Evolutionary conservation across 768 basidiomycete species (phyloP), one percentile per base, ranked within the genome.

Genomic region (Holtermannia corniformis): DNA sequence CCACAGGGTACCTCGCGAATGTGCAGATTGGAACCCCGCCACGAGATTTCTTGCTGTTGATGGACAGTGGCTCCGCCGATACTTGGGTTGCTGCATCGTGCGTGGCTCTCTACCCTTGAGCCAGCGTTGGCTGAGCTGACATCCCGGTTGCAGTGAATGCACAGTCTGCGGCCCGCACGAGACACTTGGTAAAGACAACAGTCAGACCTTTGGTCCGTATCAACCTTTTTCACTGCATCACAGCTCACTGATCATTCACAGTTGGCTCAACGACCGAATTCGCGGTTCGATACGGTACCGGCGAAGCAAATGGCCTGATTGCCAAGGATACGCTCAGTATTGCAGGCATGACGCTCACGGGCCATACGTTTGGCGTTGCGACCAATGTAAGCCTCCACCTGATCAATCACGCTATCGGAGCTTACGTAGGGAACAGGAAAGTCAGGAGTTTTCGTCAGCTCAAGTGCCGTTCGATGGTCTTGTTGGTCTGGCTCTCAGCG

Each of bases 21-120:
- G 60, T 85, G 11, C 78, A 82, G 61, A 77, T 85, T 44, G 84
- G 84, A n/a, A 83, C 81, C 0, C 83, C 83, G 20, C 77, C 80
- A 7, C 75, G 64, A 27, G 63, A 78, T 55, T 84, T 81, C 62
- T 64, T 73, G 24, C 67, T 85, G 49, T 74, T 85, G 19, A 81
- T 85, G 80, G 84, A 85, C 67, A 82, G 81, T 26, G 84, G 84
- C 24, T 81, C 80, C 12, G 81, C 82, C 10, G 84, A 85, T 70
- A 69, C 81, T 32, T 84, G 82, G 82, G 81, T 83, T 25, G 50
- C 59, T 20, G 46, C 60, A 12, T 43, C 54, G 59, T 59, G 44
- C 40, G 49, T 42, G 20, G 11, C 32, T n/a, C 21, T 51, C 47
- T 1, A 10, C 40, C 51, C 45, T 28, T 48, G 20, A 7, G 19